Evolutionary conservation across 2,329 filamentous ascomycete genomes (phyloP), one percentile per base, ranked within the genome.

Genomic region (Monilinia vaccinii-corymbosi): DNA sequence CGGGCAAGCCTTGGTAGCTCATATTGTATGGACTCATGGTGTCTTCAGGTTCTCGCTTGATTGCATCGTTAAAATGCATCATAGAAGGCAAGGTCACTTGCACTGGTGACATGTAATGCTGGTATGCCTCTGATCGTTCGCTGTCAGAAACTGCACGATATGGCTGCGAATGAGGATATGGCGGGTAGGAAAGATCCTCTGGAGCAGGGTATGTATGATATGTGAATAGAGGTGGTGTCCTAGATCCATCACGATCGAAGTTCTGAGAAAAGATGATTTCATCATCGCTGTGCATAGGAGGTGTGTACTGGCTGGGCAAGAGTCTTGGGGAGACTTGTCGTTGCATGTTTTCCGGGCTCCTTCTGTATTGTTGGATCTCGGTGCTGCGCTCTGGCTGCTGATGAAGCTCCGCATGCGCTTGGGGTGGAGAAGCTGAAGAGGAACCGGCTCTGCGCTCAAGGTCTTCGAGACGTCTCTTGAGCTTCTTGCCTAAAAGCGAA

Each of bases 381-480:
- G 67, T 64, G 67, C 47, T 64, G 66, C 45, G 58, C 53, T 56
- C 61, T 53, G 45, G 58, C 60, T 66, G 64, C 52, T 69, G 68
- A 74, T 81, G 67, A 32, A 70, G 74, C 71, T 81, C 77, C 34
- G 75, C 76, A 61, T 79, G 78, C 63, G 73, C 73, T 69, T 81
- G 79, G 68, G 81, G 79, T 60, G 80, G 80, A 51, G 79, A 82
- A 72, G 76, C 80, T 67, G 78, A 82, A 70, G 75, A 79, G 65
- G 84, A 77, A 49, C 86, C 87, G 61, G 89, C 89, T 66, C 88
- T 82, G 71, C 87, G 84, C 80, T 93, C 89, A 68, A 93, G 82
- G 72, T 93, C 89, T 79, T 93, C 88, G 71, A 94, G 80, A 70
- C 89, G 86, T 78, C 87, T 88, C 87, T 94, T 93, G 69, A 93